A percentile compares a stretch with the other conserved stretches of the same genome.
phyloP scores from a whole-genome alignment of 2,329 filamentous ascomycete species.

The Calonectria multiphialidica region DNA sequence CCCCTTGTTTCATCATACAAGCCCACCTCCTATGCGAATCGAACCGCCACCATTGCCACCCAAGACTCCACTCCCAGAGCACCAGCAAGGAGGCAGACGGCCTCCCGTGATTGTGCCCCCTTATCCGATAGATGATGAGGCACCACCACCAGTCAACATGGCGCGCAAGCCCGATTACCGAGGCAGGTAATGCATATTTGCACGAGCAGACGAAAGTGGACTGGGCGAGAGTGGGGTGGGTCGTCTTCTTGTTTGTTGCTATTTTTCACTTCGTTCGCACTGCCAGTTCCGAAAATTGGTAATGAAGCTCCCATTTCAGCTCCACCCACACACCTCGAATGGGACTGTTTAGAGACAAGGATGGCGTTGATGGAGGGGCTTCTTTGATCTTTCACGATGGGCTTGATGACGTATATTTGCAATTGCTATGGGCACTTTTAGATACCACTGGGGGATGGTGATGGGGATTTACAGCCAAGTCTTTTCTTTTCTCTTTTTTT shows the following conservation, averaged over 20 bases:
- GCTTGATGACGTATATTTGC: constrained; percentile 7
- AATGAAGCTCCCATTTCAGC: not conserved
- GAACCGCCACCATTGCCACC: constrained; percentile 81
- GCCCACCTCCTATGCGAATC: constrained; percentile 52
- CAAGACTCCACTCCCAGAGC: constrained; percentile 78
- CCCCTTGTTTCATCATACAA: constrained; percentile 49
- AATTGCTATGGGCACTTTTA: not conserved
- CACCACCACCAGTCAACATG: constrained; percentile 87
- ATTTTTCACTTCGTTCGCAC: not conserved
- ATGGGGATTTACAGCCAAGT: not conserved
- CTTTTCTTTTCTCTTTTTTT: not conserved
- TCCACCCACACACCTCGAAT: not conserved
- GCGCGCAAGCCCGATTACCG: constrained; percentile 84
- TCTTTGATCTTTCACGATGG: not conserved
- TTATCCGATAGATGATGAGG: constrained; percentile 85
- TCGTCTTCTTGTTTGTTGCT: not conserved
- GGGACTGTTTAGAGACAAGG: constrained; percentile 1
- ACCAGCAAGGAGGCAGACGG: constrained; percentile 48
- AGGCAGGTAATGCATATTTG: constrained; percentile 49
- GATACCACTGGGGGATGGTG: constrained; percentile 8
- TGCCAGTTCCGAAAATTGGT: not conserved
- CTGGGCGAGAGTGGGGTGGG: not conserved
- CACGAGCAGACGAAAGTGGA: not conserved
- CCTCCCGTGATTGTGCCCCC: constrained; percentile 65
- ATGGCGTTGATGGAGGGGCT: constrained; percentile 18